Evolutionary conservation across 2,329 filamentous ascomycete species (phyloP).

Genomic region (Colletotrichum caudatum): DNA sequence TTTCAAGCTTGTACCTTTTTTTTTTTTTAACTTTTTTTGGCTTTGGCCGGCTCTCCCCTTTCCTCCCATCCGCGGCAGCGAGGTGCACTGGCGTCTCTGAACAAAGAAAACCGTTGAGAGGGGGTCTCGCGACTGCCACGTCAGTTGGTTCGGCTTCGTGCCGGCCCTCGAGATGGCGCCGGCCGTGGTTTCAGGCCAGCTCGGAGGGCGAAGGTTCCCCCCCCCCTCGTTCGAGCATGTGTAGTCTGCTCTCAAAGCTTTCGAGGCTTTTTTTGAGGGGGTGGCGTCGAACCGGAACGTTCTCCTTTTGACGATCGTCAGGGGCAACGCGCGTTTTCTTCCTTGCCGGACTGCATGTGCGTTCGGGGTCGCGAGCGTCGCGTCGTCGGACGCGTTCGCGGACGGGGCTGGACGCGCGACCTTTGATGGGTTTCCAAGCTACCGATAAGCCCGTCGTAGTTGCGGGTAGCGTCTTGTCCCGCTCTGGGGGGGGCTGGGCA

Average conservation of each 20-base stretch:
- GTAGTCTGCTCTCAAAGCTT: background rate
- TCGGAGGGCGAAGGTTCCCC: background rate
- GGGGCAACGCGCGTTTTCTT: background rate
- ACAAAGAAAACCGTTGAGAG: slow-evolving; percentile 16
- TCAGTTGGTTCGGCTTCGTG: background rate
- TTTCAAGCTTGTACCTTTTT: background rate
- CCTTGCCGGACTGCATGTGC: background rate
- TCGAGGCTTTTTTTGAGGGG: background rate
- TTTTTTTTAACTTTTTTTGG: background rate
- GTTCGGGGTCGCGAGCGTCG: background rate
- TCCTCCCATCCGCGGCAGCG: background rate
- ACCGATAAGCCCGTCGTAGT: background rate
- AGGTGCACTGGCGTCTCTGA: background rate
- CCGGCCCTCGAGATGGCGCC: slow-evolving; percentile 7
- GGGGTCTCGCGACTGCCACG: background rate
- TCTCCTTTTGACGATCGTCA: slow-evolving; percentile 5
- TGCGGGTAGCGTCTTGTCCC: background rate
- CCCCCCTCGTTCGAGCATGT: background rate
- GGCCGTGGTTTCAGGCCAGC: slow-evolving; percentile 29
- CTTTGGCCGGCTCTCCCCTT: background rate
- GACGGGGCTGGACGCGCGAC: background rate
- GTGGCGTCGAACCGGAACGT: background rate
- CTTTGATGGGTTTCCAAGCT: background rate
- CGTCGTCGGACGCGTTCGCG: slow-evolving; percentile 2
- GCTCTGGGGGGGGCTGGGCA: background rate